A percentile compares a stretch with the other conserved stretches of the same genome.
These are phyloP conservation scores for Pseudocercospora macadamiae DNA, from an alignment of 2,329 filamentous ascomycete genomes.

Conservation along the genomic window DNA sequence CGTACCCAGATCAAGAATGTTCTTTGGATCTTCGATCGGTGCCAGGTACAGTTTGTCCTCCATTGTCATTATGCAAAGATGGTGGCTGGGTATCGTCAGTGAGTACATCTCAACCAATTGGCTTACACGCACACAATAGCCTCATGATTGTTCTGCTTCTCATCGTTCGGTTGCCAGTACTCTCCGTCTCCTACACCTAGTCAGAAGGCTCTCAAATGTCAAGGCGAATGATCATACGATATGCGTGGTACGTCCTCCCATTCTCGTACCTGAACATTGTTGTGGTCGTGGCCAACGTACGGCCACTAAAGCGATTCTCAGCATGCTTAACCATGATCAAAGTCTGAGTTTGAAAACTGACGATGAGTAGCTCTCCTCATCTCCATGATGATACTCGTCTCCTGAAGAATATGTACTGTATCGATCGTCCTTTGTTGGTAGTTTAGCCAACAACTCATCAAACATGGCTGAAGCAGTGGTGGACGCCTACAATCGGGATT, in stretches of 20 bases:
- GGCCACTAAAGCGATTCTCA: slow-evolving; percentile 32
- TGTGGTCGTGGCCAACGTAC: slow-evolving; percentile 43
- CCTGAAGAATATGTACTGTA: slow-evolving; percentile 22
- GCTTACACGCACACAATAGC: slow-evolving; percentile 29
- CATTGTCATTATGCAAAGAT: slow-evolving; percentile 44
- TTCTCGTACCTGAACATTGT: slow-evolving; percentile 44
- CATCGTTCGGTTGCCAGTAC: slow-evolving; percentile 44
- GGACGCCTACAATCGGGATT: slow-evolving; percentile 26
- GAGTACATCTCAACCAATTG: not conserved
- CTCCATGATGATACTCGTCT: slow-evolving; percentile 13
- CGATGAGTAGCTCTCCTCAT: slow-evolving; percentile 26
- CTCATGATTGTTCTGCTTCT: slow-evolving; percentile 35
- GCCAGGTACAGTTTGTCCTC: slow-evolving; percentile 36
- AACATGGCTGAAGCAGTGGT: slow-evolving; percentile 22
- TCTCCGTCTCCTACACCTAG: slow-evolving; percentile 32
- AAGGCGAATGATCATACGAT: slow-evolving; percentile 28
- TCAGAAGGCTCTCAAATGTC: slow-evolving; percentile 1
- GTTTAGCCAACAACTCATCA: slow-evolving; percentile 15
- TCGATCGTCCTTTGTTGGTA: slow-evolving; percentile 24
- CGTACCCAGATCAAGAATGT: slow-evolving; percentile 52
- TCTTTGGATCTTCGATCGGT: slow-evolving; percentile 31
- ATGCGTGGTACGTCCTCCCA: slow-evolving; percentile 42
- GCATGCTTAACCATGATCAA: slow-evolving; percentile 11
- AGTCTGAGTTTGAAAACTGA: slow-evolving; percentile 14
- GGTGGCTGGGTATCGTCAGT: slow-evolving; percentile 38